A percentile compares a stretch with the other conserved stretches of the same genome.
Evolutionary conservation across 1,139 yeast species (phyloP).

Genomic region (Magnusiomyces fungicola): DNA sequence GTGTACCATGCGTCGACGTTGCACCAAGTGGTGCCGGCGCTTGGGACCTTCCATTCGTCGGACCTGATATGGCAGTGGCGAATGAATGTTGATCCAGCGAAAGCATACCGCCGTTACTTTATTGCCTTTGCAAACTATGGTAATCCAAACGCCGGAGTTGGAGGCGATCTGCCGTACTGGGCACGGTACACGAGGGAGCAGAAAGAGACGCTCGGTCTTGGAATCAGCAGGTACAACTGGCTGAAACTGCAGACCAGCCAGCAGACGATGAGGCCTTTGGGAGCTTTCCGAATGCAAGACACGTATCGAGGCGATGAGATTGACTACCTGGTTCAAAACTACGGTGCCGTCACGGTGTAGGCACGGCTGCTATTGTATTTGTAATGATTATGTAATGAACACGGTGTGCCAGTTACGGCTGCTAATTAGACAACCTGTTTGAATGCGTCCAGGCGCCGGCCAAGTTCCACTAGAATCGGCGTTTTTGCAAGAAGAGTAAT

Average conservation of each 20-base stretch:
- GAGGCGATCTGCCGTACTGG: conserved; percentile 13
- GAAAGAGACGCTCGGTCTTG: conserved; percentile 6
- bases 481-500: too few species aligned
- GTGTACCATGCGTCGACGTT: conserved; percentile 13
- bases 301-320: background rate
- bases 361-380: background rate
- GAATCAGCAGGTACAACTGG: background rate
- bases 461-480: too few species aligned
- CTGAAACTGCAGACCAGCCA: background rate
- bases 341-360: background rate
- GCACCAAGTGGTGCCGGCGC: conserved; percentile 14
- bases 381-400: background rate
- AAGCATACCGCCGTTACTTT: conserved; percentile 18
- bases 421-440: too few species aligned
- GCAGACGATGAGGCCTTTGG: background rate
- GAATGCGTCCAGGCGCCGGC: too few species aligned
- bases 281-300: background rate
- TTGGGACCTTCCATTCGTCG: conserved; percentile 18
- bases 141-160: conserved; percentile 17
- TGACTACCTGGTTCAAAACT: background rate
- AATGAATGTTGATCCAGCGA: conserved; percentile 6
- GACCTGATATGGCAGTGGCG: conserved; percentile 7
- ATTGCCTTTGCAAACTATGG: conserved; percentile 20
- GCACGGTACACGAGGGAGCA: conserved; percentile 30
- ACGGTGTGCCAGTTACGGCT: background rate